Evolutionary conservation across 2,329 filamentous ascomycete species (phyloP).

Genomic region (Daldinia sp.): DNA sequence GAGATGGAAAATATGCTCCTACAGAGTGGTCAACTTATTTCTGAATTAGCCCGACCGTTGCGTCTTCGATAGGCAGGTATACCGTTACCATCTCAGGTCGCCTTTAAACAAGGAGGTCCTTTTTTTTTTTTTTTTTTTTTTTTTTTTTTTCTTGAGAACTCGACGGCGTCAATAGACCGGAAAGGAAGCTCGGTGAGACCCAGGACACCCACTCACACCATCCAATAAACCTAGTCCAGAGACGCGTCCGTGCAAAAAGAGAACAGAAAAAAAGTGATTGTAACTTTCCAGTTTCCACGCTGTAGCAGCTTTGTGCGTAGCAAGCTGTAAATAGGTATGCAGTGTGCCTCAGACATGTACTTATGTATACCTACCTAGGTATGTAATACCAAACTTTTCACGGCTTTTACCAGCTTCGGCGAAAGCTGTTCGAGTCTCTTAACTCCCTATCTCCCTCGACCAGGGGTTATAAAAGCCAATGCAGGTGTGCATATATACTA

Average conservation of each 20-base stretch:
- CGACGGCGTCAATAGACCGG: conserved; percentile 38
- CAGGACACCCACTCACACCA: conserved; percentile 36
- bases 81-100: conserved; percentile 3
- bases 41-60: conserved; percentile 6
- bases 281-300: conserved; percentile 40
- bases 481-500: conserved; percentile 36
- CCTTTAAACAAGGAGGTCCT: conserved; percentile 10
- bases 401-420: conserved; percentile 14
- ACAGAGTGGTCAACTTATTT: conserved; percentile 4
- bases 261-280: conserved; percentile 9
- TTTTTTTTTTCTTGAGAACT: conserved; percentile 10
- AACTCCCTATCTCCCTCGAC: conserved; percentile 18
- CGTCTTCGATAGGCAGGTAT: conserved; percentile 9
- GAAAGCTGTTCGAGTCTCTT: conserved; percentile 7
- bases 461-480: conserved; percentile 35
- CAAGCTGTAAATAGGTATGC: conserved; percentile 6
- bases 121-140: neutral
- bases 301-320: neutral
- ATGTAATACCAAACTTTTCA: neutral
- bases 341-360: conserved; percentile 22
- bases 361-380: too few relatives aligned
- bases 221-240: conserved; percentile 24
- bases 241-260: conserved; percentile 34
- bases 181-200: conserved; percentile 44
- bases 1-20: conserved; percentile 4